Evolutionary conservation across 805 yeast genomes (phyloP), one percentile per base, ranked within the genome.

Genomic region (Sugiyamaella qingdaonensis): DNA sequence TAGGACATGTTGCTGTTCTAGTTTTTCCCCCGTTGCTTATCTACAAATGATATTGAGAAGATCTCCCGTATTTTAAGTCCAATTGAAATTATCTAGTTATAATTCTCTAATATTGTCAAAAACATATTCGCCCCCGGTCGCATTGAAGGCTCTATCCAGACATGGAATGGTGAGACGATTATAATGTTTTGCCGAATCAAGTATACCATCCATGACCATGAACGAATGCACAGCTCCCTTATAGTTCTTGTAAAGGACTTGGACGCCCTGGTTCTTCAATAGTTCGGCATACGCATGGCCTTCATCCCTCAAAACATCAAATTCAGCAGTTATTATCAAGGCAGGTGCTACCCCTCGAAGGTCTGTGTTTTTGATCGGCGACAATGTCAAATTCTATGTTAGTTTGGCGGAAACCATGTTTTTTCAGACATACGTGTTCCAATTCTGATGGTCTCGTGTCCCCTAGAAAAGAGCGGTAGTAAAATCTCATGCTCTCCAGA

Each of bases 261-360:
- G 24, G 13, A 39, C 37, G 8, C 51, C 51, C 10, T 19, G 18
- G 8, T 13, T 33, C n/a, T 21, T 24, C 10, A 48, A 49, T 31
- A 32, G 35, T 27, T 48, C 14, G 21, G 51, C 51, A 16, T 48
- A 48, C 24, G 13, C 35, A 14, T 13, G 7, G 5, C 51, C 51
- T 34, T 48, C 51, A 41, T 48, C 51, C 7, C 51, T 32, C 14
- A 48, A 11, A 11, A 48, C 19, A 41, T 48, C 51, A 24, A 10
- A 48, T 16, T 48, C 36, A 16, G 46, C 51, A 39, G 51, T 48
- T 11, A 48, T 48, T 14, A 48, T 41, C 37, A 48, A 16, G 5
- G 51, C 51, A 8, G 51, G 51, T 8, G 51, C 49, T 8, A 48
- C 50, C 7, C 13, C 49, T 13, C 13, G 13, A 7, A 39, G 13